phyloP scores from a whole-genome alignment of 441 rosid species.

The Gossypium trilobum region DNA sequence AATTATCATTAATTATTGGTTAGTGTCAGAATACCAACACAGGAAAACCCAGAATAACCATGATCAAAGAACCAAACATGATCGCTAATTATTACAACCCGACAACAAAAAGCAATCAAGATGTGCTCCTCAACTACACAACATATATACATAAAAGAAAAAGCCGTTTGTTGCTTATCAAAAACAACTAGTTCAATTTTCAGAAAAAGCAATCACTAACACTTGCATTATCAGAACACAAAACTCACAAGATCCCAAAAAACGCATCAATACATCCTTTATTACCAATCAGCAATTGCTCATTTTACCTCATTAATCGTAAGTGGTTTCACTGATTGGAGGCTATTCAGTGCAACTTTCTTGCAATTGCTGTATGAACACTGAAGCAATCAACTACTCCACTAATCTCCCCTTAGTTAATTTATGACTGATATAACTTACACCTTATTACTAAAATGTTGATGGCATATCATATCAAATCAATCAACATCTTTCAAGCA shows the following conservation, averaged over 20 bases:
- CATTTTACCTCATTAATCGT: neutral
- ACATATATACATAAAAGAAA: neutral
- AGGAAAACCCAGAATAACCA: neutral
- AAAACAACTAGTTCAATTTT: neutral
- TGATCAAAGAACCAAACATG: neutral
- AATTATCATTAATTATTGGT: conserved; percentile 1
- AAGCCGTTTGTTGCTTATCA: neutral
- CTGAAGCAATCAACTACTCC: neutral
- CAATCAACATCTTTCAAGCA: conserved; percentile 1
- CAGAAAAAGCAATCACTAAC: neutral
- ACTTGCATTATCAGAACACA: neutral
- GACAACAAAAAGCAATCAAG: neutral
- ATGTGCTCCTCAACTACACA: neutral
- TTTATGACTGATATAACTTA: neutral
- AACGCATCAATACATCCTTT: neutral
- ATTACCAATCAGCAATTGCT: neutral
- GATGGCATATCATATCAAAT: neutral
- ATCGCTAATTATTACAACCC: neutral
- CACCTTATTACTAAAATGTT: neutral
- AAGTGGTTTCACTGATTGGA: neutral
- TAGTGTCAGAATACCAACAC: neutral
- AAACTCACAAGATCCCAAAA: neutral
- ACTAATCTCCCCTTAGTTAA: neutral
- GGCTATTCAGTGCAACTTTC: neutral
- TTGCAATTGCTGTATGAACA: neutral